Percentiles rank a stretch among this genome's conserved stretches.
These are phyloP conservation scores for Penicillium angulare DNA, from an alignment of 495 filamentous ascomycete species.

Conservation along the genomic window DNA sequence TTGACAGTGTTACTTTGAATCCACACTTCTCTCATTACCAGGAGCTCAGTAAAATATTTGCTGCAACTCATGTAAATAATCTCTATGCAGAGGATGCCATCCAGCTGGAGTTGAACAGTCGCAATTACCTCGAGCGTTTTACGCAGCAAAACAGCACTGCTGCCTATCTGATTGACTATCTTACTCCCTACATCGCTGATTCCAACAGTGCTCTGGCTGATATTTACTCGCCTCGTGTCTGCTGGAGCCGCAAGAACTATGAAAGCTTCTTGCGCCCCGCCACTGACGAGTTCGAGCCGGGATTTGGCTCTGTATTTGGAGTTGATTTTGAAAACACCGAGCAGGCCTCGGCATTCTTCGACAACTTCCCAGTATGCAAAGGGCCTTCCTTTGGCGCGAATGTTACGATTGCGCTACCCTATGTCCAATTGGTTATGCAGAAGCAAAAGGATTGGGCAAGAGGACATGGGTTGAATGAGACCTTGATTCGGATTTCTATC, in stretches of 20 bases:
- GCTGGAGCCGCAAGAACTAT: conserved; percentile 32
- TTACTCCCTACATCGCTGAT: conserved; percentile 20
- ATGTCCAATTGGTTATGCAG: conserved; percentile 17
- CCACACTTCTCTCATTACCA: conserved; percentile 12
- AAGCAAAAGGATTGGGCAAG: conserved; percentile 19
- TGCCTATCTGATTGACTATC: conserved; percentile 28
- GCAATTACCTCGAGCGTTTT: conserved; percentile 13
- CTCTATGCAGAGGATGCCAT: conserved; percentile 18
- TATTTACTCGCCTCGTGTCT: conserved; percentile 36
- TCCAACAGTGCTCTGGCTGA: conserved; percentile 19
- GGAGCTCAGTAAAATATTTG: not conserved
- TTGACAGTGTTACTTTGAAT: conserved; percentile 12
- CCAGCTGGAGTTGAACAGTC: conserved; percentile 23
- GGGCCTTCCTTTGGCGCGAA: conserved; percentile 20
- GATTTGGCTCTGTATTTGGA: conserved; percentile 36
- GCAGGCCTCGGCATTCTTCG: conserved; percentile 16
- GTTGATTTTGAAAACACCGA: conserved; percentile 35
- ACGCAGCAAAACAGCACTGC: conserved; percentile 16
- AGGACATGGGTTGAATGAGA: conserved; percentile 16
- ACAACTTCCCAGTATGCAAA: conserved; percentile 17
- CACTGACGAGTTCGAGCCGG: conserved; percentile 21
- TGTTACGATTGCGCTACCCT: conserved; percentile 23
- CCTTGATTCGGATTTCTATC: conserved; percentile 21
- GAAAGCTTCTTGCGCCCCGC: conserved; percentile 26
- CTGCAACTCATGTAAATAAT: conserved; percentile 7